Conservation (phyloP, 2,329 filamentous ascomycete species). For the Xylaria sp. region DNA sequence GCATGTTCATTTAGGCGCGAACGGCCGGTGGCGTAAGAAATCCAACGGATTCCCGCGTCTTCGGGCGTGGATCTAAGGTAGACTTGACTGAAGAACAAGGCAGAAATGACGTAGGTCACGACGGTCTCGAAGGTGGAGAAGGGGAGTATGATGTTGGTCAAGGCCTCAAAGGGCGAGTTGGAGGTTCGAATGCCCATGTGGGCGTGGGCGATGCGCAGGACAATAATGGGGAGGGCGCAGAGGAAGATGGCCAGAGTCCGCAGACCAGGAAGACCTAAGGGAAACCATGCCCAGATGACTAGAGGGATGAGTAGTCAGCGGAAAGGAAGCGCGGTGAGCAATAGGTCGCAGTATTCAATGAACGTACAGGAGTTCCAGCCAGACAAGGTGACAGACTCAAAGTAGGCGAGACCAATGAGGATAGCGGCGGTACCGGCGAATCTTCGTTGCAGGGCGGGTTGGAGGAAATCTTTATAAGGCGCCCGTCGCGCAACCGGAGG, state of each 20-base stretch:
- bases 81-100: conserved; percentile 80
- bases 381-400: conserved; percentile 75
- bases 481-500: conserved; percentile 64
- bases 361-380: conserved; percentile 74
- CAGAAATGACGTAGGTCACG: conserved; percentile 80
- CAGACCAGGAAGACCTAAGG: conserved; percentile 77
- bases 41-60: conserved; percentile 73
- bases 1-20: conserved; percentile 85
- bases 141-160: conserved; percentile 66
- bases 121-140: conserved; percentile 74
- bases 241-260: conserved; percentile 80
- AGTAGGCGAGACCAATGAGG: conserved; percentile 76
- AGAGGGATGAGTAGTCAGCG: conserved; percentile 24
- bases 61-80: conserved; percentile 77
- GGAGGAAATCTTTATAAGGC: conserved; percentile 88
- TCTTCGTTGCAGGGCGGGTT: conserved; percentile 85
- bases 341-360: not conserved
- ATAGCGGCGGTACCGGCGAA: conserved; percentile 82
- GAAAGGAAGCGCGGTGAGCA: not conserved
- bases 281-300: conserved; percentile 91
- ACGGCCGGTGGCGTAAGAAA: conserved; percentile 75
- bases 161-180: conserved; percentile 71
- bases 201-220: conserved; percentile 86
- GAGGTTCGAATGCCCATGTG: conserved; percentile 80
- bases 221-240: conserved; percentile 79